Evolutionary conservation across 495 filamentous ascomycete species (phyloP).

Genomic region (Aspergillus heteromorphus): DNA sequence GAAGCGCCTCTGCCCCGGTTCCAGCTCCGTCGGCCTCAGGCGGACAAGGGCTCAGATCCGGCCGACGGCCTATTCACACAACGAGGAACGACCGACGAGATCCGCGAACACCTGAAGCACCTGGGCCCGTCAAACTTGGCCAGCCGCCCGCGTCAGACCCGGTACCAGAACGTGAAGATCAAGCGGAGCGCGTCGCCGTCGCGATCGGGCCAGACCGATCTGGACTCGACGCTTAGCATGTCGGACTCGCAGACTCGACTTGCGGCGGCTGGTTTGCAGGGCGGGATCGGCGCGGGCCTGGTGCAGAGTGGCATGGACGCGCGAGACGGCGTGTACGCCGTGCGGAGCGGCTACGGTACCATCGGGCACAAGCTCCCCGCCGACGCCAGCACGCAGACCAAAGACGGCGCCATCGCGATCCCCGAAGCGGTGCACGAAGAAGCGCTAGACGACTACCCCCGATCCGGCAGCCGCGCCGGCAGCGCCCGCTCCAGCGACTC

Average conservation of each 20-base stretch:
- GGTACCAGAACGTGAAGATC: conserved; percentile 87
- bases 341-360: conserved; percentile 63
- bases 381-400: conserved; percentile 20
- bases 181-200: conserved; percentile 54
- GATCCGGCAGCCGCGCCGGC: conserved; percentile 20
- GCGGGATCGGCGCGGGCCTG: conserved; percentile 49
- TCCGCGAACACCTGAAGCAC: conserved; percentile 79
- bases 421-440: conserved; percentile 37
- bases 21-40: conserved; percentile 33
- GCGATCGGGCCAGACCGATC: conserved; percentile 34
- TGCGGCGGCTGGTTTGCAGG: conserved; percentile 27
- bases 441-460: conserved; percentile 20
- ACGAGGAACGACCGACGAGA: conserved; percentile 49
- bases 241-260: conserved; percentile 22
- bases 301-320: conserved; percentile 47
- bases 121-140: conserved; percentile 91
- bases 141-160: conserved; percentile 72
- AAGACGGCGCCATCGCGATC: conserved; percentile 29
- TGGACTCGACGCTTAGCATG: conserved; percentile 28
- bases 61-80: conserved; percentile 31
- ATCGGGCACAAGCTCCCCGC: conserved; percentile 24
- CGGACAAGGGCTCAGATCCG: conserved; percentile 22
- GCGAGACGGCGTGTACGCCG: conserved; percentile 64
- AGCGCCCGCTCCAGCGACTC: conserved; percentile 41
- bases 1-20: conserved; percentile 48